Evolutionary conservation across 1,284 basidiomycete genomes (phyloP), one percentile per base, ranked within the genome.

Genomic region (Naganishia albida): DNA sequence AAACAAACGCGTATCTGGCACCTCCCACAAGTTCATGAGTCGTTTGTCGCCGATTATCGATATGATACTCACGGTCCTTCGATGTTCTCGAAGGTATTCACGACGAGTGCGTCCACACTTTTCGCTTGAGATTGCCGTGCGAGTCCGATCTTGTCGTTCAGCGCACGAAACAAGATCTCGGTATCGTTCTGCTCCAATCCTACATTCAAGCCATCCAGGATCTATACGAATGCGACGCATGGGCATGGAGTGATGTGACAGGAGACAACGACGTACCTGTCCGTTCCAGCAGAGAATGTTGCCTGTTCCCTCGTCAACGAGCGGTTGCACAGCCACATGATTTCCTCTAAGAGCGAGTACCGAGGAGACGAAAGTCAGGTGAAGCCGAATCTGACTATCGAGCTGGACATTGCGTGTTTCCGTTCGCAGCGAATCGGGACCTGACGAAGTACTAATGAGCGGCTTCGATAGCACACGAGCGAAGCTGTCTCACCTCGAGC

Each of bases 281-380:
- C 92, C 92, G 75, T 95, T 95, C 90, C 90, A 94, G 70, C 89
- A 93, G 20, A 95, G 77, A 1, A 91, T 76, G 68, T 88, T 84
- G 3, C 84, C 53, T 6, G 66, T 44, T 0, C 73, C 18, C 25
- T 25, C 26, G n/a, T 30, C 85, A 62, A 79, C 65, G 43, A 93
- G 87, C n/a, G 93, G 93, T 74, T 96, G 93, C 0, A 83, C 73
- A 1, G 91, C 80, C 0, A 83, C 80, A 10, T 70, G 67, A 8
- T 82, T 75, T 0, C 93, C 93, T 69, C 93, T 82, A 46, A 96
- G 79, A 62, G 86, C 85, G 49, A 96, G 82, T 68, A 94, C 91
- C 1, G 91, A 90, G 0, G 87, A 87, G 72, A 85, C 87, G 66
- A 93, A 86, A 7, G 82, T 65, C 1, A 80, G 39, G 23, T 74